These are phyloP conservation scores for Sclerotinia trifoliorum DNA, from an alignment of 2,329 filamentous ascomycete species.

Conservation along the genomic window DNA sequence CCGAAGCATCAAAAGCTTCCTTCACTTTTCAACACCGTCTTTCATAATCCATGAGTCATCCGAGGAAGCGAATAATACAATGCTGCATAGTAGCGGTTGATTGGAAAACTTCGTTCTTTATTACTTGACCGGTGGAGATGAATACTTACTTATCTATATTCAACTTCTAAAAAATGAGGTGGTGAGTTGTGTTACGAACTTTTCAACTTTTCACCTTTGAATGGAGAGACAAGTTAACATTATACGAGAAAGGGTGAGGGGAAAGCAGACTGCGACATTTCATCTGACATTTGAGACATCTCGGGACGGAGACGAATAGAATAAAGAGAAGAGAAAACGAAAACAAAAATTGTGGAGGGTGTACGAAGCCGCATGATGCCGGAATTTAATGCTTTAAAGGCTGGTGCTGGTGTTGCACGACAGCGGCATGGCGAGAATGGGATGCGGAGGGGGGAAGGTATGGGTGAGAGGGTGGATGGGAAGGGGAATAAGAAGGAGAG, in stretches of 20 bases:
- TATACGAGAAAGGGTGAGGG: too few relatives aligned
- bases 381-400: neutral
- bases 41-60: neutral
- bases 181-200: neutral
- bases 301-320: neutral
- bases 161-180: neutral
- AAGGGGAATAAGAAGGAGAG: neutral
- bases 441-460: neutral
- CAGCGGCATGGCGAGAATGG: neutral
- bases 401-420: conserved; percentile 13
- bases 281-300: conserved; percentile 6
- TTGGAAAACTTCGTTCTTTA: neutral
- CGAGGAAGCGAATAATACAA: neutral
- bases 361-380: conserved; percentile 2
- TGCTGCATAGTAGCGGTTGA: conserved; percentile 6
- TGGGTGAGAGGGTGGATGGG: neutral
- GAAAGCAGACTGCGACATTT: too few relatives aligned
- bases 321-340: neutral
- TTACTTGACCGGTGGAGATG: neutral
- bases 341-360: neutral
- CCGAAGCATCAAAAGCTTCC: neutral
- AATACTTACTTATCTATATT: neutral
- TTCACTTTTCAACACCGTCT: neutral
- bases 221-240: too few relatives aligned
- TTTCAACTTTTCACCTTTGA: neutral